Base-by-base conservation (phyloP, 2,329 filamentous ascomycete species). In the Hymenoscyphus infarciens region DNA sequence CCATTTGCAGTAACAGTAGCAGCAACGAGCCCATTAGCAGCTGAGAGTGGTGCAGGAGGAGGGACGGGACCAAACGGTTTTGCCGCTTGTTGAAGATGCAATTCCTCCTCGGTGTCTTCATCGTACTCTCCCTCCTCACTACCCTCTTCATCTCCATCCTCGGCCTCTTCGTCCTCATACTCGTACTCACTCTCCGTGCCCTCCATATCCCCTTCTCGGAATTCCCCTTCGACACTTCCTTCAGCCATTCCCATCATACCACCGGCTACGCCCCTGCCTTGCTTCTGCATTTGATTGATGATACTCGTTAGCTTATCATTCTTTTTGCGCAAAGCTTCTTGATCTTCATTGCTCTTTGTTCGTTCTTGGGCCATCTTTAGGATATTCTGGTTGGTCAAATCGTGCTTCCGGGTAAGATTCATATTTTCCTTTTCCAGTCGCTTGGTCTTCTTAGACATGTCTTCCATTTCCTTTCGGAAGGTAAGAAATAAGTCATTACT, bases 401-500 rank as follows among this genome's bases (percentile, higher is more conserved):
- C 93, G 75, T 97, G 94, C 77, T 97, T 97, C 61, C 94, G 87
- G 68, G 92, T 96, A 59, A 97, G 83, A 19, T 86, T 89, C 70
- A 95, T 89, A 72, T 99, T 98, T 74, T 99, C 95, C 78, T 97
- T 97, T 76, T 99, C 95, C 60, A 99, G 81, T 29, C 92, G 88
- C 77, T 97, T 97, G 5, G 94, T 97, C 80, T 98, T 98, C 80
- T 97, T 97, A 0, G 93, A 97, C 93, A 98, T 98, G 74, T 98
- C 95, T 78, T 98, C 95, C 93, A 98, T 98, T 78, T 98, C 95
- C 79, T 97, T 97, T 61, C 94, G 87, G 78, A 98, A 98, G 0
- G 95, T 97, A 69, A 97, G 81, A 77, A 98, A 98, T 60, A 98
- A 81, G 75, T 98, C 95, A 79, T 98, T 98, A 77, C 92, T 97